These are phyloP conservation scores for Arxiozyma telluris DNA, from an alignment of 1,139 yeast genomes.

Conservation along the genomic window DNA sequence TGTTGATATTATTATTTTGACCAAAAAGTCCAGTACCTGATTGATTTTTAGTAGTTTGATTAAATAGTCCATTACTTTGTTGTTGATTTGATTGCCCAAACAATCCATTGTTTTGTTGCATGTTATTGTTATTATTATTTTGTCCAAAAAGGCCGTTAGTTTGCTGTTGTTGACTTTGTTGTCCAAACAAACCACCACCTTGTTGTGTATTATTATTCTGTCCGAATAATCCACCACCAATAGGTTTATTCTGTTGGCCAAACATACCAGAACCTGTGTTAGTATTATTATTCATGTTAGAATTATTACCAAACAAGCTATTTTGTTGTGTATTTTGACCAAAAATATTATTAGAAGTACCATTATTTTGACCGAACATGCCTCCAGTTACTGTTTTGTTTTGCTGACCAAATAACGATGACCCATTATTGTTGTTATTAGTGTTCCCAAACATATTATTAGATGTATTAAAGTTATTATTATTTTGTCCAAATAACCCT, in stretches of 20 bases:
- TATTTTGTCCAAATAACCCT: slow-evolving; percentile 28
- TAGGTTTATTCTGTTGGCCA: slow-evolving; percentile 23
- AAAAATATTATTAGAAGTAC: slow-evolving; percentile 29
- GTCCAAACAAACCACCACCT: slow-evolving; percentile 4
- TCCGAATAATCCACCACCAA: slow-evolving; percentile 26
- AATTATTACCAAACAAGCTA: not conserved
- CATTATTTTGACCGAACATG: slow-evolving; percentile 21
- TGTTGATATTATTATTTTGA: slow-evolving; percentile 11
- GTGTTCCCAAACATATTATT: slow-evolving; percentile 8
- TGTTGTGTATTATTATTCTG: slow-evolving; percentile 18
- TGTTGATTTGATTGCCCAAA: slow-evolving; percentile 26
- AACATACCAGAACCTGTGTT: slow-evolving; percentile 16
- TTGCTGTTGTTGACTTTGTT: slow-evolving; percentile 13
- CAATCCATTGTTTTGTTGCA: slow-evolving; percentile 20
- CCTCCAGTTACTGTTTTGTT: slow-evolving; percentile 17
- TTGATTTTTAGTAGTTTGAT: slow-evolving; percentile 11
- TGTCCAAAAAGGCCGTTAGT: slow-evolving; percentile 27
- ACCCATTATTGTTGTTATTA: slow-evolving; percentile 3
- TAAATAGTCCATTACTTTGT: slow-evolving; percentile 31
- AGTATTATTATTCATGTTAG: not conserved
- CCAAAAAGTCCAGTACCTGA: slow-evolving; percentile 31
- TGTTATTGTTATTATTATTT: slow-evolving; percentile 15
- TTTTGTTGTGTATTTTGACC: slow-evolving; percentile 29
- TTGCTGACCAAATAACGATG: slow-evolving; percentile 29
- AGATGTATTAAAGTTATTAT: slow-evolving; percentile 8